Evolutionary conservation across 345 rosid species (phyloP), one percentile per base, ranked within the genome.

Genomic region (Jatropha curcas): DNA sequence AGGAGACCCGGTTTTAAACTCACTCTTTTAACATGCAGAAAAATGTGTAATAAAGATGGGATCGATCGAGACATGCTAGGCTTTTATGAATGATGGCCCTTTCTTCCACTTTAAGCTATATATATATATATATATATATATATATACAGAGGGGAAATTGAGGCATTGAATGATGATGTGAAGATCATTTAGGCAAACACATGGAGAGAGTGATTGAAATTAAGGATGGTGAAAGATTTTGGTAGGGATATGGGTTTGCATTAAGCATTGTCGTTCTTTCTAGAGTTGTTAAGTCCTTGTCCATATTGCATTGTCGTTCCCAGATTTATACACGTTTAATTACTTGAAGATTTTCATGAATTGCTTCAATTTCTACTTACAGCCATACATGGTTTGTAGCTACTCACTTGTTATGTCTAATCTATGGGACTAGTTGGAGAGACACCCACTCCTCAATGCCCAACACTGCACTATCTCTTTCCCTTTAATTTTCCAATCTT

Each of bases 121-220:
- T 55, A 65, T 48, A 65, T 12, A 46, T n/a, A n/a, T n/a, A n/a
- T n/a, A n/a, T n/a, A n/a, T n/a, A n/a, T n/a, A n/a, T n/a, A n/a
- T n/a, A n/a, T n/a, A n/a, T n/a, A 46, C 58, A 51, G 46, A 71
- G 10, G 50, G 60, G 70, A 61, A n/a, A 5, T 58, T 28, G 60
- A 61, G 28, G 14, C 65, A 34, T 59, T 71, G 63, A 72, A 76
- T 71, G 74, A 68, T 63, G 79, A 19, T 45, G 64, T 65, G 60
- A 70, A 71, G n/a, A n/a, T n/a, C 11, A 57, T 25, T 69, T 65
- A 37, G 41, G 72, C 46, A 61, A 57, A 56, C 58, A 41, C 71
- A 57, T 57, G 50, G 57, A 62, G 50, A 30, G 67, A 34, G 11
- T 76, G 30, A 65, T 45, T 37, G 71, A 33, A 65, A n/a, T n/a